Conservation (phyloP, 2,329 filamentous ascomycete species). For the Penicillium freii region DNA sequence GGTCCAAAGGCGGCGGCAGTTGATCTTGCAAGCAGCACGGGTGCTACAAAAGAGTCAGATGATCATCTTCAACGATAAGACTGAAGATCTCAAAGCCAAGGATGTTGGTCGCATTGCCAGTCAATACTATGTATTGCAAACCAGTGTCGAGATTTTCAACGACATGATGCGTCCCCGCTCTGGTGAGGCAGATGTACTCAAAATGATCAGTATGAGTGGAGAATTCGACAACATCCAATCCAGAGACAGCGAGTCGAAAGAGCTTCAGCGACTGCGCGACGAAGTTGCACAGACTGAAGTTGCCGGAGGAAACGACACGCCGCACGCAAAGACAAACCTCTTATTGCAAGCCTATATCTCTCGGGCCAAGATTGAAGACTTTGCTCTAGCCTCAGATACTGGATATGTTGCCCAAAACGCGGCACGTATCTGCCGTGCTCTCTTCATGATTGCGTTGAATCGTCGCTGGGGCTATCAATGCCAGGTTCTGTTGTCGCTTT, state of each 20-base stretch:
- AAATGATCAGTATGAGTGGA: slow-evolving; percentile 96
- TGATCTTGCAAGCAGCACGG: slow-evolving; percentile 84
- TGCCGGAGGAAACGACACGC: slow-evolving; percentile 61
- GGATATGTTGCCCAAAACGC: slow-evolving; percentile 96
- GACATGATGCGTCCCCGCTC: slow-evolving; percentile 83
- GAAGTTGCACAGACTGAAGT: slow-evolving; percentile 76
- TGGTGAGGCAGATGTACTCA: slow-evolving; percentile 86
- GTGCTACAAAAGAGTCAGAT: slow-evolving; percentile 92
- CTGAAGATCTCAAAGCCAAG: slow-evolving; percentile 88
- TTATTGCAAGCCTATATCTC: slow-evolving; percentile 93
- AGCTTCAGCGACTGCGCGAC: slow-evolving; percentile 71
- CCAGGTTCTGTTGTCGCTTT: slow-evolving; percentile 81
- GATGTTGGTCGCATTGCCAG: slow-evolving; percentile 95
- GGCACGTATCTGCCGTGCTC: slow-evolving; percentile 84
- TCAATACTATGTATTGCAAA: slow-evolving; percentile 93
- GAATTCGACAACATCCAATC: slow-evolving; percentile 98
- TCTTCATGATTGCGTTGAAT: slow-evolving; percentile 98
- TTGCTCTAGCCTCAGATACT: slow-evolving; percentile 85
- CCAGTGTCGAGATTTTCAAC: slow-evolving; percentile 95
- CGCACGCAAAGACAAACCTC: slow-evolving; percentile 94
- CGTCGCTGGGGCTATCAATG: slow-evolving; percentile 95
- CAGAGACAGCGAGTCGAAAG: slow-evolving; percentile 83
- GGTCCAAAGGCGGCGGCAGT: slow-evolving; percentile 77
- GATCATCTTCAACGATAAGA: slow-evolving; percentile 97
- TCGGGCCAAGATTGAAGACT: slow-evolving; percentile 82